These are phyloP conservation scores for Candida easanensis DNA, from an alignment of 805 yeast genomes.

Conservation along the genomic window DNA sequence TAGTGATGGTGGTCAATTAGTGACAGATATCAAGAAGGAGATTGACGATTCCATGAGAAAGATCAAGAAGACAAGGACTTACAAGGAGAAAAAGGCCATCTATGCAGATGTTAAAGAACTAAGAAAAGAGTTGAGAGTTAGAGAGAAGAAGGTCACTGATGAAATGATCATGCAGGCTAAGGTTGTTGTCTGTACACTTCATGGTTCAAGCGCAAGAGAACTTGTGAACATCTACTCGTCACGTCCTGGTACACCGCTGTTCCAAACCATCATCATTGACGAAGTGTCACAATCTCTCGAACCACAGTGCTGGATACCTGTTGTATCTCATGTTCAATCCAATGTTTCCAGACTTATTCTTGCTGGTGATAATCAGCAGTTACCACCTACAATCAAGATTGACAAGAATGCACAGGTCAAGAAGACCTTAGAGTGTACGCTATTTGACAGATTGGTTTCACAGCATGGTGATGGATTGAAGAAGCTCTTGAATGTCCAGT, in stretches of 20 bases:
- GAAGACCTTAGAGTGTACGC: conserved; percentile 53
- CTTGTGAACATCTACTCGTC: conserved; percentile 48
- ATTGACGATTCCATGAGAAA: conserved; percentile 58
- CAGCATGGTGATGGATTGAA: conserved; percentile 45
- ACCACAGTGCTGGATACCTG: conserved; percentile 96
- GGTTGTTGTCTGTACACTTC: conserved; percentile 81
- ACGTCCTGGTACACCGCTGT: conserved; percentile 36
- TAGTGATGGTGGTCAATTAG: conserved; percentile 55
- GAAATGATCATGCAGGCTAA: conserved; percentile 58
- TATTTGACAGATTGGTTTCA: conserved; percentile 75
- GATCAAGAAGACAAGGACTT: conserved; percentile 59
- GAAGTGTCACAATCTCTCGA: conserved; percentile 94
- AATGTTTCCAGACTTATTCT: conserved; percentile 55
- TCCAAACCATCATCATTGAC: conserved; percentile 85
- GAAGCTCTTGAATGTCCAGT: conserved; percentile 70
- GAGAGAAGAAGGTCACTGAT: conserved; percentile 63
- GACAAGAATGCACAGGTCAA: conserved; percentile 40
- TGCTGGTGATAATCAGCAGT: conserved; percentile 92
- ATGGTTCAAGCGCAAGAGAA: conserved; percentile 80
- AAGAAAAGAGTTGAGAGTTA: conserved; percentile 60
- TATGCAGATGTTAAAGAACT: conserved; percentile 69
- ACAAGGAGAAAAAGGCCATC: conserved; percentile 59
- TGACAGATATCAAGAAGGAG: conserved; percentile 67
- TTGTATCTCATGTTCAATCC: conserved; percentile 53
- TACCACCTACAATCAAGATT: conserved; percentile 86